These are phyloP conservation scores for Pleurotus sapidus DNA, from an alignment of 768 basidiomycete species.

Conservation along the genomic window DNA sequence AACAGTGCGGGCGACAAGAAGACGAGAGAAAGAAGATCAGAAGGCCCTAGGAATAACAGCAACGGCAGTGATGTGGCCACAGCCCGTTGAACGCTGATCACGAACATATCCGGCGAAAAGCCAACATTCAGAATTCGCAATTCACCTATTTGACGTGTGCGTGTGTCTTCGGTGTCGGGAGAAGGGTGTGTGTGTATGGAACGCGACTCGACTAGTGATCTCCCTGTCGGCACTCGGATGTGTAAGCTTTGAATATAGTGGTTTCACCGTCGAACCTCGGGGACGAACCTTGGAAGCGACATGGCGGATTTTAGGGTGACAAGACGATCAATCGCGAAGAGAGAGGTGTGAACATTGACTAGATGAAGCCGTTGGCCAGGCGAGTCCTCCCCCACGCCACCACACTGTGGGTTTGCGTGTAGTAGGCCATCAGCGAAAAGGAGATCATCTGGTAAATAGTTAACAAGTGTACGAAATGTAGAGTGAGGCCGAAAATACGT, in stretches of 20 bases:
- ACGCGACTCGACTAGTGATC: background rate
- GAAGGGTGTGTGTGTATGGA: background rate
- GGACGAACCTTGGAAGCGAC: background rate
- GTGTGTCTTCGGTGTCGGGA: background rate
- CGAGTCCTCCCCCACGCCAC: too few relatives aligned
- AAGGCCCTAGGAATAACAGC: background rate
- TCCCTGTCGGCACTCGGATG: conserved; percentile 1
- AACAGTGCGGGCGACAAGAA: background rate
- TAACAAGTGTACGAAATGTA: too few relatives aligned
- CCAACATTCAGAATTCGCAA: background rate
- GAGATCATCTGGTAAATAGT: too few relatives aligned
- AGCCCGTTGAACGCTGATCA: background rate
- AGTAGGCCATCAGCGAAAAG: too few relatives aligned
- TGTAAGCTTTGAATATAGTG: background rate
- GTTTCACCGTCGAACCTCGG: background rate
- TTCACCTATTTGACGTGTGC: background rate
- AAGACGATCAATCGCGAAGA: too few relatives aligned
- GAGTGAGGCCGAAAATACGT: too few relatives aligned
- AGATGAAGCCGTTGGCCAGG: too few relatives aligned
- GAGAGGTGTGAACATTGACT: too few relatives aligned
- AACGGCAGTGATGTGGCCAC: too few relatives aligned
- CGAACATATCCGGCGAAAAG: background rate
- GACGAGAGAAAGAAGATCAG: background rate
- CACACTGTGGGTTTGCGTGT: too few relatives aligned
- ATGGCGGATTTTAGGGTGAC: too few relatives aligned